These are phyloP conservation scores for Fusarium miscanthi DNA, from an alignment of 2,329 filamentous ascomycete species.

Conservation along the genomic window DNA sequence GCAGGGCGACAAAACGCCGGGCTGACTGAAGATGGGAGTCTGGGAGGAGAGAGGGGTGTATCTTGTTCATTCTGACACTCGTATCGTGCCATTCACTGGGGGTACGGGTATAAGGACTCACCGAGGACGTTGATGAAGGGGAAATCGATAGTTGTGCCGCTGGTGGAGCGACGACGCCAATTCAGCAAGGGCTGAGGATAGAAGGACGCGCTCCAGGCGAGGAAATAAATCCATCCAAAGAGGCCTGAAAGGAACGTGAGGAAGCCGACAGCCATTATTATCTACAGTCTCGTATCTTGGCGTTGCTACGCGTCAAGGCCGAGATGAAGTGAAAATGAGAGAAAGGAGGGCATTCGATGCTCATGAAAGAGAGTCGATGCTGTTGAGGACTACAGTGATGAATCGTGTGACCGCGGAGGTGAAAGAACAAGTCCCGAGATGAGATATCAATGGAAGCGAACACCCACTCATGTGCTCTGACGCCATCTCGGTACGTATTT, in stretches of 20 bases:
- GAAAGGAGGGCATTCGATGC: not conserved
- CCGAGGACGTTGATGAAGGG: conserved; percentile 77
- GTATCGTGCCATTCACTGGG: conserved; percentile 22
- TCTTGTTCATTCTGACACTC: conserved; percentile 25
- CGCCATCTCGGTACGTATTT: conserved; percentile 35
- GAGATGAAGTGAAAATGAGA: not conserved
- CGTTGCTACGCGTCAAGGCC: not conserved
- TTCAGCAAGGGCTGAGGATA: conserved; percentile 92
- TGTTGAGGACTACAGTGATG: not conserved
- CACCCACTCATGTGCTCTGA: conserved; percentile 37
- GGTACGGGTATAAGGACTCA: conserved; percentile 46
- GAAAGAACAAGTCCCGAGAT: not conserved
- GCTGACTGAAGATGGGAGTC: not conserved
- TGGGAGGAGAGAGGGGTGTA: conserved; percentile 11
- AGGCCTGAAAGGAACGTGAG: conserved; percentile 65
- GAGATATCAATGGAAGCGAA: not conserved
- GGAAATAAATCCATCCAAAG: conserved; percentile 80
- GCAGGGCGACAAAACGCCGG: conserved; percentile 14
- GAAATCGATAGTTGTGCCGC: conserved; percentile 89
- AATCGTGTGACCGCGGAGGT: conserved; percentile 27
- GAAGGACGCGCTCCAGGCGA: conserved; percentile 88
- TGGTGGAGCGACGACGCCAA: conserved; percentile 78
- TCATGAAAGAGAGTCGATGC: conserved; percentile 1
- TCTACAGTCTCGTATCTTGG: not conserved
- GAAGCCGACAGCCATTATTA: conserved; percentile 49